Conservation (phyloP, 306 rosid genomes). For the Lupinus albus region DNA sequence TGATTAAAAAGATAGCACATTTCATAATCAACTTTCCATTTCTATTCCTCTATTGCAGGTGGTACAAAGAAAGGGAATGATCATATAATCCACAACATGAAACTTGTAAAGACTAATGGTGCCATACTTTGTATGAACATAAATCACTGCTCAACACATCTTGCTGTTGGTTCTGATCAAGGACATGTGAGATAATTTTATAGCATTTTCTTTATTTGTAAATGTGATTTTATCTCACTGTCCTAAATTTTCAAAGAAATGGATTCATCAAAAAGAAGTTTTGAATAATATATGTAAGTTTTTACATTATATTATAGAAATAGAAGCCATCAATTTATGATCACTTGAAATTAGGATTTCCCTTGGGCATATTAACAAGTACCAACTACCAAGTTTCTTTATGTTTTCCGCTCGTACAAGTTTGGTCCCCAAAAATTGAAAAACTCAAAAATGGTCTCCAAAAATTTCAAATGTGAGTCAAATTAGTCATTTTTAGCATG, state of each 20-base stretch:
- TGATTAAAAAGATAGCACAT: background rate
- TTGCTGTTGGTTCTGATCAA: conserved; percentile 90
- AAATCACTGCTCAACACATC: conserved; percentile 55
- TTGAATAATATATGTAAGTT: background rate
- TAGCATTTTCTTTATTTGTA: background rate
- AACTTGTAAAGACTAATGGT: conserved; percentile 64
- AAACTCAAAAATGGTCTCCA: no score
- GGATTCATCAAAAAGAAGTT: background rate
- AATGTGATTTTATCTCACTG: background rate
- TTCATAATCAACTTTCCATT: conserved; percentile 36
- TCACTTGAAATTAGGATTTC: background rate
- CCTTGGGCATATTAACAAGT: background rate
- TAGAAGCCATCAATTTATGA: conserved; percentile 17
- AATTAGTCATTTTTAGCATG: no score
- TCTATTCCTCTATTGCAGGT: conserved; percentile 50
- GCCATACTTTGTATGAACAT: conserved; percentile 57
- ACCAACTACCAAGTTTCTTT: background rate
- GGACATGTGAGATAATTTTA: conserved; percentile 69
- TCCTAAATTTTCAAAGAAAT: conserved; percentile 15
- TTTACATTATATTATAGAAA: conserved; percentile 2
- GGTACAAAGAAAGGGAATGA: conserved; percentile 74
- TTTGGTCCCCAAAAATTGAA: no score
- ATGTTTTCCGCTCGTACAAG: no score
- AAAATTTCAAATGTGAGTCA: no score
- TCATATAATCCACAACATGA: conserved; percentile 72